phyloP scores from a whole-genome alignment of 768 basidiomycete genomes.

The Psilocybe cubensis region DNA sequence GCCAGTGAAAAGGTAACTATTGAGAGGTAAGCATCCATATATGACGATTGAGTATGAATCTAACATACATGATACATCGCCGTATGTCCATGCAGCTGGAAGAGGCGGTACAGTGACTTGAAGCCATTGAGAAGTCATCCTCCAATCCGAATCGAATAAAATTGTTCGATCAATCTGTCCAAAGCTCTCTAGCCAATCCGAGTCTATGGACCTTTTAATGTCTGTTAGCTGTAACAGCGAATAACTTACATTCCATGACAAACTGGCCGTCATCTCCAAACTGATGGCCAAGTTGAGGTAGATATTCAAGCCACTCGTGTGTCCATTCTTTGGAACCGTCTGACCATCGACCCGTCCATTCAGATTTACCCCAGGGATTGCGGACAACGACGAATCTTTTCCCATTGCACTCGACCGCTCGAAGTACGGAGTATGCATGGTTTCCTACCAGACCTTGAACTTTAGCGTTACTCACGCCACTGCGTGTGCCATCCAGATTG shows the following conservation, averaged over 20 bases:
- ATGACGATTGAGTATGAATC: background rate
- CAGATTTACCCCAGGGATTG: slow-evolving; percentile 53
- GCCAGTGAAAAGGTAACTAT: slow-evolving; percentile 51
- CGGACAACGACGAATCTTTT: slow-evolving; percentile 49
- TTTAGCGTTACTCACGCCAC: slow-evolving; percentile 27
- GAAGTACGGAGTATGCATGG: slow-evolving; percentile 53
- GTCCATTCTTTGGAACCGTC: slow-evolving; percentile 58
- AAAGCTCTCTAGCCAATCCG: slow-evolving; percentile 48
- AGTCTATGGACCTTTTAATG: slow-evolving; percentile 24
- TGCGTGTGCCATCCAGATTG: slow-evolving; percentile 34
- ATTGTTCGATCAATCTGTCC: slow-evolving; percentile 46
- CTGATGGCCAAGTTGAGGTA: slow-evolving; percentile 41
- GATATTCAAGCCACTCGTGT: slow-evolving; percentile 45
- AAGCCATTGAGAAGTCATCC: slow-evolving; percentile 52
- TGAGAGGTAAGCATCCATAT: background rate
- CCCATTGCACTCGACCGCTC: slow-evolving; percentile 45
- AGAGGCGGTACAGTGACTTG: slow-evolving; percentile 45
- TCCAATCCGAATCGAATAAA: slow-evolving; percentile 52
- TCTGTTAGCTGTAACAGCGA: background rate
- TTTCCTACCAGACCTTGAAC: slow-evolving; percentile 42
- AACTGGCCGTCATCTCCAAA: slow-evolving; percentile 56
- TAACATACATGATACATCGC: slow-evolving; percentile 56
- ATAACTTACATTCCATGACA: slow-evolving; percentile 46
- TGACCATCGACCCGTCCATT: slow-evolving; percentile 54
- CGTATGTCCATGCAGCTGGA: slow-evolving; percentile 53